Percentiles rank a stretch among this genome's conserved stretches.
phyloP scores from a whole-genome alignment of 768 basidiomycete species.

The Sistotremastrum suecicum region DNA sequence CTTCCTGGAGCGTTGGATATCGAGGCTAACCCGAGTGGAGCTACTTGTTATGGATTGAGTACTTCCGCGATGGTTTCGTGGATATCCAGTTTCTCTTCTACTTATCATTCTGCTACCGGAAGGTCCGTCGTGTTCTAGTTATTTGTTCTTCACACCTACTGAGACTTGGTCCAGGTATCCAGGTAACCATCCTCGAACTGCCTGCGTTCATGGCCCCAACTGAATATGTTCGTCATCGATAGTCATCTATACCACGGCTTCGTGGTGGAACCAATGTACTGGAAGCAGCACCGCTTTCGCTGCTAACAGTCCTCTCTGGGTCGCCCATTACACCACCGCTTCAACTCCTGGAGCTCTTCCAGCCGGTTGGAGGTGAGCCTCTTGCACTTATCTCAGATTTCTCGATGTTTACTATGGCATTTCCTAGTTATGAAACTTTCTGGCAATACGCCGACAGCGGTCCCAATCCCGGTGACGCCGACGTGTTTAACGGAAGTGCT shows the following conservation, averaged over 20 bases:
- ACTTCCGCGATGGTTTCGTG: conserved; percentile 45
- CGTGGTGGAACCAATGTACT: conserved; percentile 59
- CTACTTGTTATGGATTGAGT: conserved; percentile 39
- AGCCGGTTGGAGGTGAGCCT: conserved; percentile 37
- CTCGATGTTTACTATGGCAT: neutral
- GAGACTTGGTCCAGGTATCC: too few species aligned
- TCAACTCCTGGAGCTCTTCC: conserved; percentile 39
- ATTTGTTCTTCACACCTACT: too few species aligned
- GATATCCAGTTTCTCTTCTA: conserved; percentile 47
- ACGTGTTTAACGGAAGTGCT: conserved; percentile 40
- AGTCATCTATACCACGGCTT: conserved; percentile 51
- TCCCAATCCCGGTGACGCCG: conserved; percentile 41
- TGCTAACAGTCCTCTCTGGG: conserved; percentile 42
- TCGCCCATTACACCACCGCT: conserved; percentile 31
- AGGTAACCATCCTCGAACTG: too few species aligned
- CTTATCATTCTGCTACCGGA: conserved; percentile 34
- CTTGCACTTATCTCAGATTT: too few species aligned
- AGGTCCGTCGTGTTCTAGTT: conserved; percentile 19
- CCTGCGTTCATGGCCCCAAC: too few species aligned
- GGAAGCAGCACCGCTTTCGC: conserved; percentile 40
- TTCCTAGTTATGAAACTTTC: conserved; percentile 32
- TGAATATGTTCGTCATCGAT: neutral
- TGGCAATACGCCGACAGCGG: conserved; percentile 49
- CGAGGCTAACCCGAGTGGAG: conserved; percentile 17
- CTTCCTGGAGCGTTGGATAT: conserved; percentile 54